Evolutionary conservation across 768 basidiomycete genomes (phyloP).

Genomic region (Suillus bovinus): DNA sequence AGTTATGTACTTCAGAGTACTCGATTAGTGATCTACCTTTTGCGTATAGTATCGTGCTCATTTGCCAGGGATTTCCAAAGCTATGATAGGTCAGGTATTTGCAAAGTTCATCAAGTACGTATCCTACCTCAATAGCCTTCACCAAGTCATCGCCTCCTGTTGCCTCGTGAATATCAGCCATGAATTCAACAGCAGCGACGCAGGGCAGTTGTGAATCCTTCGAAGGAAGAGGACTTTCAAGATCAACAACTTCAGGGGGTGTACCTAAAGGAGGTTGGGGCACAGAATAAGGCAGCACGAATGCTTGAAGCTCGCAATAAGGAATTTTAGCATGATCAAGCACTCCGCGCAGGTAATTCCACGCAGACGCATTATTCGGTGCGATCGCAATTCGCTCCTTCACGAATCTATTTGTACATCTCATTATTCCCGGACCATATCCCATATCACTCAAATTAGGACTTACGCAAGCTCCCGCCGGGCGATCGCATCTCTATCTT

Average conservation of each 20-base stretch:
- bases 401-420: slow-evolving; percentile 54
- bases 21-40: slow-evolving; percentile 53
- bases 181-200: slow-evolving; percentile 77
- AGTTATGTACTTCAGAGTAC: slow-evolving; percentile 16
- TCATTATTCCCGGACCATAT: not conserved
- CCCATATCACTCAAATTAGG: slow-evolving; percentile 9
- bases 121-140: slow-evolving; percentile 50
- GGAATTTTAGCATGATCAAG: slow-evolving; percentile 63
- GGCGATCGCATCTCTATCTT: slow-evolving; percentile 58
- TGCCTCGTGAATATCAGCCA: slow-evolving; percentile 73
- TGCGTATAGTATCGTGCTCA: slow-evolving; percentile 73
- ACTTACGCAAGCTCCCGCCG: slow-evolving; percentile 77
- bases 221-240: slow-evolving; percentile 73
- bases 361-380: slow-evolving; percentile 92
- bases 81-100: slow-evolving; percentile 36
- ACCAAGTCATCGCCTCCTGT: slow-evolving; percentile 48
- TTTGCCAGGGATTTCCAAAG: slow-evolving; percentile 71
- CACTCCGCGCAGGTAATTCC: slow-evolving; percentile 95
- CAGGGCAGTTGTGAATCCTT: slow-evolving; percentile 73
- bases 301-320: slow-evolving; percentile 52
- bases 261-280: slow-evolving; percentile 28
- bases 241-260: slow-evolving; percentile 56
- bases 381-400: slow-evolving; percentile 82
- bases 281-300: slow-evolving; percentile 65
- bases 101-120: not conserved